Evolutionary conservation across 1,284 basidiomycete species (phyloP).

Genomic region (Mycena citricolor): DNA sequence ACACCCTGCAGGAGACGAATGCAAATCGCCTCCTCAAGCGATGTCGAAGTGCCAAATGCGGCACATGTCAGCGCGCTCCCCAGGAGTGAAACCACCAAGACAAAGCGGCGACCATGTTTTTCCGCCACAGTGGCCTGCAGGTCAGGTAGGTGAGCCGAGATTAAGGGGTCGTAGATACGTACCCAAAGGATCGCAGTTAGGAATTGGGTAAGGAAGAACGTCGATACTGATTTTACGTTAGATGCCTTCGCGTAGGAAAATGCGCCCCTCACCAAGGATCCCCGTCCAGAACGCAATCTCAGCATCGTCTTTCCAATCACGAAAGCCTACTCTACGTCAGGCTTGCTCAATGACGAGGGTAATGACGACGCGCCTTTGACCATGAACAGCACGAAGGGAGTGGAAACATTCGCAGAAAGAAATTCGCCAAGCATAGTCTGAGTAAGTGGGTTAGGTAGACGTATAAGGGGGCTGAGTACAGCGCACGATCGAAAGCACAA

Average conservation of each 20-base stretch:
- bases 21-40: constrained; percentile 80
- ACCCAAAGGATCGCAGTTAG: constrained; percentile 91
- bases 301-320: constrained; percentile 63
- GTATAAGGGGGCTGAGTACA: not conserved
- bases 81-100: constrained; percentile 82
- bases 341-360: not conserved
- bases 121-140: constrained; percentile 88
- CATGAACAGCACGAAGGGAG: constrained; percentile 90
- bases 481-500: constrained; percentile 86
- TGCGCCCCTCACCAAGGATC: constrained; percentile 57
- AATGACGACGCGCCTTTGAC: constrained; percentile 66
- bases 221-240: constrained; percentile 51
- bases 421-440: constrained; percentile 94
- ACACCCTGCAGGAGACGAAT: constrained; percentile 93
- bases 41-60: constrained; percentile 84
- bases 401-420: constrained; percentile 86
- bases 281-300: constrained; percentile 86
- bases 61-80: constrained; percentile 81
- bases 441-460: constrained; percentile 16
- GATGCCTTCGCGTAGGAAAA: constrained; percentile 17
- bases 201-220: constrained; percentile 86
- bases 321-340: constrained; percentile 52
- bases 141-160: constrained; percentile 11
- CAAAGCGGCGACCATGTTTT: constrained; percentile 83
- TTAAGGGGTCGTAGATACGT: constrained; percentile 22